These are phyloP conservation scores for Exophiala oligosperma DNA, from an alignment of 2,329 filamentous ascomycete genomes.

Conservation along the genomic window DNA sequence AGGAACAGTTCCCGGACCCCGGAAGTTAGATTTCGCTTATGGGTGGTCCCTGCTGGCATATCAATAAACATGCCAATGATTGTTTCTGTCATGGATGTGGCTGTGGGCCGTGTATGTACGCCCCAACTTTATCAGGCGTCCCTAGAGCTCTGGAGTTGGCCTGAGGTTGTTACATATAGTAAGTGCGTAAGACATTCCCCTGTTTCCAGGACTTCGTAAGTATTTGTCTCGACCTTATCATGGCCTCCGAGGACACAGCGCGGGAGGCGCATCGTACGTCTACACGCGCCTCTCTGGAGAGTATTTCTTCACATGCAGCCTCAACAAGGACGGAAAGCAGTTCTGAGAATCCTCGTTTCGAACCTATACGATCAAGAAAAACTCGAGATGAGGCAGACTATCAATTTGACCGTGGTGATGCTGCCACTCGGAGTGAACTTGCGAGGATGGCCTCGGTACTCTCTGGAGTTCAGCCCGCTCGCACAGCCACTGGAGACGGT, in stretches of 20 bases:
- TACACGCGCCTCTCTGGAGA: background rate
- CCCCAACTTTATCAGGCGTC: no score
- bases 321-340: background rate
- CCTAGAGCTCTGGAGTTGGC: no score
- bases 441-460: conserved; percentile 21
- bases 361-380: conserved; percentile 24
- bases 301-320: background rate
- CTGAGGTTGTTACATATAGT: no score
- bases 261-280: background rate
- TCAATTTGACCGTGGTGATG: conserved; percentile 15
- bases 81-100: no score
- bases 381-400: conserved; percentile 20
- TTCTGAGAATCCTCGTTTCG: conserved; percentile 20
- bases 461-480: conserved; percentile 15
- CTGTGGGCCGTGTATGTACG: no score
- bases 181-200: no score
- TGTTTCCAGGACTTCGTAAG: no score
- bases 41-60: no score
- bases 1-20: no score
- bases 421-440: conserved; percentile 14
- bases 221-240: background rate
- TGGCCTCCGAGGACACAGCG: background rate
- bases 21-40: no score
- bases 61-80: no score
- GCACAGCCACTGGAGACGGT: conserved; percentile 4